phyloP scores from a whole-genome alignment of 225 moss, liverwort and hornwort species.

The Marchantia paleacea region DNA sequence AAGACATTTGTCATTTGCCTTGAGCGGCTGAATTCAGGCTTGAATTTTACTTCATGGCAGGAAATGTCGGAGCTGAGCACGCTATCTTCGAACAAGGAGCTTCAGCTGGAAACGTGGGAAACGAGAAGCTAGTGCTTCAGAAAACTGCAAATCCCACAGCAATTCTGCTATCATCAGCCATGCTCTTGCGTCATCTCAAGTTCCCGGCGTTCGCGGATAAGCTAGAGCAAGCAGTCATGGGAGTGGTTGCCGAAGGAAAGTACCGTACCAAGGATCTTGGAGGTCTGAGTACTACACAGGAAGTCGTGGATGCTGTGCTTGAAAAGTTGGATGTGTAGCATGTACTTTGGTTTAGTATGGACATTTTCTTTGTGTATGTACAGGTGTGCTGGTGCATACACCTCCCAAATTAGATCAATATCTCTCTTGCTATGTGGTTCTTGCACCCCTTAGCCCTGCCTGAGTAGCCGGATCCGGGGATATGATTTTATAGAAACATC shows the following conservation, averaged over 20 bases:
- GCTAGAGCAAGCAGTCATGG: slow-evolving; percentile 94
- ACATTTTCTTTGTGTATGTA: slow-evolving; percentile 6
- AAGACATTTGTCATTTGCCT: too few relatives aligned
- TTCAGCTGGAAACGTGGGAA: slow-evolving; percentile 97
- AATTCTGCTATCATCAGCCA: slow-evolving; percentile 85
- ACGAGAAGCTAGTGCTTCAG: slow-evolving; percentile 81
- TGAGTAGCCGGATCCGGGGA: slow-evolving; percentile 4
- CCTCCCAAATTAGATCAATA: slow-evolving; percentile 10
- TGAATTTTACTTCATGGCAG: slow-evolving; percentile 34
- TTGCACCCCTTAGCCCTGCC: slow-evolving; percentile 2
- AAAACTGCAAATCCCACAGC: slow-evolving; percentile 86
- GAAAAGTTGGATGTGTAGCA: slow-evolving; percentile 58
- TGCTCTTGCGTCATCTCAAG: slow-evolving; percentile 99
- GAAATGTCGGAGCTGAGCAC: slow-evolving; percentile 91
- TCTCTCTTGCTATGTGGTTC: slow-evolving; percentile 9
- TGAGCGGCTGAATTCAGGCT: not conserved
- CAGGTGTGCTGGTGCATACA: slow-evolving; percentile 22
- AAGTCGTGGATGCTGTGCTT: slow-evolving; percentile 88
- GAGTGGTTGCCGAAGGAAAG: slow-evolving; percentile 77
- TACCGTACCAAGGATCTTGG: slow-evolving; percentile 96
- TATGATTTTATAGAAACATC: slow-evolving; percentile 4
- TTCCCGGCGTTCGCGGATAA: slow-evolving; percentile 96
- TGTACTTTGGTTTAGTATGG: not conserved
- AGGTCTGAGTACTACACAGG: slow-evolving; percentile 85
- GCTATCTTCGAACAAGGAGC: slow-evolving; percentile 99